Base-by-base conservation (phyloP, 192 early-diverging fungal species). In the Funneliformis geosporum region DNA sequence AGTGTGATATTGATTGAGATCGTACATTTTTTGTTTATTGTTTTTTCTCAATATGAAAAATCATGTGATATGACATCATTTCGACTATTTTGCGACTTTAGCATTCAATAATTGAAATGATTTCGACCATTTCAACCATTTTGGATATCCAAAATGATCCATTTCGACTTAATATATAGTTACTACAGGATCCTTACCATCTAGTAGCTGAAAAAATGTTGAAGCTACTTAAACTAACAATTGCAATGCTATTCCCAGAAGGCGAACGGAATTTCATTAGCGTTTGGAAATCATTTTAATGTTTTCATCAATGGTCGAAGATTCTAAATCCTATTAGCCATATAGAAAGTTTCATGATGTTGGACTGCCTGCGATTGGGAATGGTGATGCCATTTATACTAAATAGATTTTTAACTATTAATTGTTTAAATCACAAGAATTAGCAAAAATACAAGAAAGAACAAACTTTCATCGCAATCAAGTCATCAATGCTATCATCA, bases 341-440 rank as follows among this genome's bases (percentile, higher is more conserved):
- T n/a, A 14, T 60, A 12, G 6, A 60, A 5, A 60, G 59, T 60
- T 14, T 60, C 14, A 60, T 60, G 59, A n/a, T 60, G 14, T 60
- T 1, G 0, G 14, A 60, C 14, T 60, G 12, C 14, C n/a, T 60
- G 5, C 59, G 59, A 60, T 60, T 60, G 14, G 59, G 5, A 16
- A 60, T 60, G 59, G n/a, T 60, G 4, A 60, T 60, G 59, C 59
- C 59, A 60, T 60, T 60, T 60, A n/a, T 60, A 60, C n/a, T 60
- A 60, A 14, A n/a, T n/a, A 5, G 12, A 5, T 60, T 60, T 60
- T 16, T 60, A 60, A 60, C 59, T 2, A 33, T 33, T 33, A 60
- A 60, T 11, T n/a, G 14, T 11, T 9, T 16, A 14, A n/a, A 60
- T 14, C 59, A 60, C 14, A 60, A n/a, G n/a, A n/a, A 0, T n/a